Conservation (phyloP, 2,329 filamentous ascomycete species). For the Monosporascus sp. region DNA sequence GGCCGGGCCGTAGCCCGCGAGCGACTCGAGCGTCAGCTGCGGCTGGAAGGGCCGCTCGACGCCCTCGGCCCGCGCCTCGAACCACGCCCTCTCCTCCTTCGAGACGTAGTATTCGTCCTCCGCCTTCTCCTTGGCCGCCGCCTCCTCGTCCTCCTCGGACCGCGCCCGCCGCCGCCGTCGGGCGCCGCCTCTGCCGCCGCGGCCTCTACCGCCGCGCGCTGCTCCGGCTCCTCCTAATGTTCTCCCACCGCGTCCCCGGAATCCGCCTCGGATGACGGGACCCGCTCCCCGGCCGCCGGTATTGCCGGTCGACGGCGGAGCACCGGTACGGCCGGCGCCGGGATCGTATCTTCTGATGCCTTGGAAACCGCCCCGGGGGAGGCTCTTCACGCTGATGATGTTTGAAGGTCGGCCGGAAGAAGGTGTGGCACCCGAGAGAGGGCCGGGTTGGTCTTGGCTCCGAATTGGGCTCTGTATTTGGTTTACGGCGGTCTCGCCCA, state of each 20-base stretch:
- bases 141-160: slow-evolving; percentile 2
- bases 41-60: slow-evolving; percentile 27
- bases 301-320: slow-evolving; percentile 3
- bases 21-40: slow-evolving; percentile 24
- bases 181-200: slow-evolving; percentile 5
- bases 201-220: background rate
- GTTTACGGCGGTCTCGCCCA: slow-evolving; percentile 3
- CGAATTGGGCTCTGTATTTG: background rate
- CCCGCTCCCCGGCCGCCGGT: background rate
- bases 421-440: background rate
- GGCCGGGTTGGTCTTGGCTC: background rate
- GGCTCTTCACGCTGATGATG: slow-evolving; percentile 35
- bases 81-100: slow-evolving; percentile 18
- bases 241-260: slow-evolving; percentile 10
- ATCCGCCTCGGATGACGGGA: slow-evolving; percentile 15
- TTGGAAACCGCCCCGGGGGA: slow-evolving; percentile 26
- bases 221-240: slow-evolving; percentile 5
- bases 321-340: background rate
- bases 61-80: slow-evolving; percentile 26
- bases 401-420: slow-evolving; percentile 18
- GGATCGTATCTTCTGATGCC: slow-evolving; percentile 1
- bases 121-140: slow-evolving; percentile 8
- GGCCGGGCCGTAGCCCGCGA: slow-evolving; percentile 34
- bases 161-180: background rate
- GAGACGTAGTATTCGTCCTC: slow-evolving; percentile 3